phyloP scores from a whole-genome alignment of 345 rosid genomes.

The Erucastrum elatum region DNA sequence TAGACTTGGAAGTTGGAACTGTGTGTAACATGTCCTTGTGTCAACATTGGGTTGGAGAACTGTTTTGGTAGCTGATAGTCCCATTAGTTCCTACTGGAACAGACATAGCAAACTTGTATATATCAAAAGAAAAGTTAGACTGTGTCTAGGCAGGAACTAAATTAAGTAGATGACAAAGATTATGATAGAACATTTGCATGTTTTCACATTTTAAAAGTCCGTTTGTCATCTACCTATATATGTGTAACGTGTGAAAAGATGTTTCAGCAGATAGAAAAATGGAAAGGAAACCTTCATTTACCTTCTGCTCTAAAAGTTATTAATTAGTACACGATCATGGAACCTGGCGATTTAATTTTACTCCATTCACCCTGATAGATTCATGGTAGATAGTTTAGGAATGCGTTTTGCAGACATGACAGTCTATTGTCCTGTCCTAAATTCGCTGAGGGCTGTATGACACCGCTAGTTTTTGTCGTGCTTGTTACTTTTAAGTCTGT shows the following conservation, averaged over 20 bases:
- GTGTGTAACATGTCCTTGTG: background rate
- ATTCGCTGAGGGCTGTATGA: background rate
- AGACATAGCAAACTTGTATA: background rate
- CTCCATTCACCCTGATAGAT: background rate
- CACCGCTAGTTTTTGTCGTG: slow-evolving; percentile 31
- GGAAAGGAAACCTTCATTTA: background rate
- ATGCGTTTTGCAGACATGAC: slow-evolving; percentile 33
- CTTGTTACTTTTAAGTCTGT: background rate
- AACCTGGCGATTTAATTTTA: background rate
- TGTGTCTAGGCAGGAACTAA: background rate
- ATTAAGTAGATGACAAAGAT: no score
- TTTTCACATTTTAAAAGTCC: background rate
- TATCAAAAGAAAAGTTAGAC: background rate
- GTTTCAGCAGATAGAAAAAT: background rate
- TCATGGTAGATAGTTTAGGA: slow-evolving; percentile 3
- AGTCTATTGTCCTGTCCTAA: slow-evolving; percentile 42
- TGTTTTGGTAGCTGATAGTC: background rate
- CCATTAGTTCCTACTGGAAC: background rate
- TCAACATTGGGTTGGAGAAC: background rate
- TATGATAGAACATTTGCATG: background rate
- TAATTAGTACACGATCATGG: background rate
- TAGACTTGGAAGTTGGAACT: background rate
- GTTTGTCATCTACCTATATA: background rate
- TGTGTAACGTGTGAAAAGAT: background rate
- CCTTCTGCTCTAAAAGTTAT: background rate